Conservation (phyloP, 2,329 filamentous ascomycete species). For the Amesomyces nigricolor region DNA sequence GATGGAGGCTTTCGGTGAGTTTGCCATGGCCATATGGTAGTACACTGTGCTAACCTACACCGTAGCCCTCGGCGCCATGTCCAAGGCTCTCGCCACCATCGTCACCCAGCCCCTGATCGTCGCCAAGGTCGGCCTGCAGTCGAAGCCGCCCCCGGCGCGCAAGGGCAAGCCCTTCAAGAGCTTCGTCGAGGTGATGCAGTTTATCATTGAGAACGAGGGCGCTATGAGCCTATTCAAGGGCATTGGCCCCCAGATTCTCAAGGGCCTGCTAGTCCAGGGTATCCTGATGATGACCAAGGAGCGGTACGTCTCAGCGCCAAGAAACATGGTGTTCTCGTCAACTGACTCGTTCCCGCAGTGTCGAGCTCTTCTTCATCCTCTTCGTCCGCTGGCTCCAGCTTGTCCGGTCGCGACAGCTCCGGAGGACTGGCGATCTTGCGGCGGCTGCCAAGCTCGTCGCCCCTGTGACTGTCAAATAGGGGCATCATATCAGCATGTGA, state of each 20-base stretch:
- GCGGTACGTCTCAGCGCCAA: slow-evolving; percentile 49
- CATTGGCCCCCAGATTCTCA: slow-evolving; percentile 87
- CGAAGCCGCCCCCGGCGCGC: slow-evolving; percentile 76
- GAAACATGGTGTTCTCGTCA: neutral
- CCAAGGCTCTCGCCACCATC: slow-evolving; percentile 87
- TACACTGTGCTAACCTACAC: neutral
- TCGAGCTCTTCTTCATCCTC: slow-evolving; percentile 82
- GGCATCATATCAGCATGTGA: neutral
- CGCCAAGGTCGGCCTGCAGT: slow-evolving; percentile 94
- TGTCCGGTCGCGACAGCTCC: slow-evolving; percentile 63
- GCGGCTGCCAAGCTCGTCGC: slow-evolving; percentile 48
- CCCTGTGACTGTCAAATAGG: slow-evolving; percentile 30
- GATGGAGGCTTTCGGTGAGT: slow-evolving; percentile 87
- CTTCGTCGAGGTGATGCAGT: slow-evolving; percentile 90
- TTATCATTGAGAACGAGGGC: slow-evolving; percentile 87
- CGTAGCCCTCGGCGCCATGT: slow-evolving; percentile 81
- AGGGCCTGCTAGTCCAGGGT: slow-evolving; percentile 89
- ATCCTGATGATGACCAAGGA: slow-evolving; percentile 99
- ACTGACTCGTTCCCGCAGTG: slow-evolving; percentile 43
- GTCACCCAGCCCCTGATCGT: slow-evolving; percentile 93
- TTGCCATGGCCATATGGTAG: neutral
- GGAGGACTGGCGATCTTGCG: slow-evolving; percentile 59
- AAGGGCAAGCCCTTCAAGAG: slow-evolving; percentile 89
- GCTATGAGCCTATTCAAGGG: slow-evolving; percentile 86
- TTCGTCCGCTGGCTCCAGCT: slow-evolving; percentile 76